Percentiles rank a stretch among this genome's conserved stretches.
These are phyloP conservation scores for Eragrostis tef DNA, from an alignment of 202 grass and related monocot genomes.

Conservation along the genomic window DNA sequence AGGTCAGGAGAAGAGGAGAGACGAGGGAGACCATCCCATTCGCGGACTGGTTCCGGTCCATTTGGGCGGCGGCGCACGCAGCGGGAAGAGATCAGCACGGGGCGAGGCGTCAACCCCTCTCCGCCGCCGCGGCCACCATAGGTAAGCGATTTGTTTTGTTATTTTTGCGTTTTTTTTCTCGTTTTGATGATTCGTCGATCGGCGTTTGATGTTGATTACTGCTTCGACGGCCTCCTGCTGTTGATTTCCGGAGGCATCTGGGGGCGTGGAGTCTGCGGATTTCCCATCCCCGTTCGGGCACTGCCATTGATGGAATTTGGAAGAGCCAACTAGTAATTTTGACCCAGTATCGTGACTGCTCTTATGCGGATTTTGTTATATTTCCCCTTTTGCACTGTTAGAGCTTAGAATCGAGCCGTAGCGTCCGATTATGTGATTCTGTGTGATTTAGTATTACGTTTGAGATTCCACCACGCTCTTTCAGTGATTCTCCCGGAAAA, in stretches of 20 bases:
- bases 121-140: slow-evolving; percentile 11
- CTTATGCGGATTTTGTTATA: slow-evolving; percentile 1
- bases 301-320: slow-evolving; percentile 32
- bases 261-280: slow-evolving; percentile 7
- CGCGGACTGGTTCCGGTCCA: slow-evolving; percentile 42
- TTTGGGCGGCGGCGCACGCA: slow-evolving; percentile 51
- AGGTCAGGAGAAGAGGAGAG: neutral
- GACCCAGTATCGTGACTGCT: neutral
- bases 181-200: slow-evolving; percentile 2
- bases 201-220: neutral
- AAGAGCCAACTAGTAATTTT: slow-evolving; percentile 19
- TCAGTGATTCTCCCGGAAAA: slow-evolving; percentile 39
- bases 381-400: neutral
- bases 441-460: slow-evolving; percentile 41
- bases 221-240: neutral
- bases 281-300: neutral
- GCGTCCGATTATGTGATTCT: slow-evolving; percentile 23
- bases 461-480: slow-evolving; percentile 35
- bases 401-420: neutral
- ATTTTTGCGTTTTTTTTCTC: neutral
- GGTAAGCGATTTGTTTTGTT: slow-evolving; percentile 21
- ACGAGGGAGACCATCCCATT: slow-evolving; percentile 6
- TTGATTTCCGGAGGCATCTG: slow-evolving; percentile 23
- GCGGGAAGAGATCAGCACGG: slow-evolving; percentile 34
- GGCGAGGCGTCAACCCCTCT: neutral